These are phyloP conservation scores for Cyclanthera cordifolia DNA, from an alignment of 306 rosid genomes.

Conservation along the genomic window DNA sequence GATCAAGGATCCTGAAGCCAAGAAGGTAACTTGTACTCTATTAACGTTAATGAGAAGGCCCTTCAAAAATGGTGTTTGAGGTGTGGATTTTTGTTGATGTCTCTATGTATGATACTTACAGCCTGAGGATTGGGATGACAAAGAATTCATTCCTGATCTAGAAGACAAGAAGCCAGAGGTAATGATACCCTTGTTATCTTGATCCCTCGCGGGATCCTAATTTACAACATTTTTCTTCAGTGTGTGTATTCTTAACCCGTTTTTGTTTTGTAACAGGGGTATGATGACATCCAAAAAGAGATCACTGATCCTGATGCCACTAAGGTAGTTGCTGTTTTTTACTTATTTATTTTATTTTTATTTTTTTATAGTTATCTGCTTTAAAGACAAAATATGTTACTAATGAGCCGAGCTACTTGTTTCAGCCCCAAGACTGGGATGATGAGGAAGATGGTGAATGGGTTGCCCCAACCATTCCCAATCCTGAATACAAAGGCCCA, in stretches of 20 bases:
- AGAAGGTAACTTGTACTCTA: constrained; percentile 34
- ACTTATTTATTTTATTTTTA: no score
- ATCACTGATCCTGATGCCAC: constrained; percentile 80
- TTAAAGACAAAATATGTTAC: neutral
- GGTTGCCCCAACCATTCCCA: constrained; percentile 90
- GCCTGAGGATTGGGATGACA: constrained; percentile 99
- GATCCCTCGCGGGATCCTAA: neutral
- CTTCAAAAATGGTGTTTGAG: neutral
- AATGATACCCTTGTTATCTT: neutral
- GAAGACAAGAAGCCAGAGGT: constrained; percentile 99
- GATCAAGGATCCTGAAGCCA: constrained; percentile 95
- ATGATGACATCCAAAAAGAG: constrained; percentile 85
- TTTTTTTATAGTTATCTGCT: neutral
- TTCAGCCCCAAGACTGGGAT: constrained; percentile 98
- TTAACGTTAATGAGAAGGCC: neutral
- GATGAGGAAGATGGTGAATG: constrained; percentile 99
- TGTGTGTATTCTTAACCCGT: neutral
- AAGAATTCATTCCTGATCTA: constrained; percentile 85
- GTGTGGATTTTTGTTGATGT: constrained; percentile 16
- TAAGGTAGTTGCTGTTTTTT: constrained; percentile 35
- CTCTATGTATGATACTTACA: constrained; percentile 23
- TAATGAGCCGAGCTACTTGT: constrained; percentile 16
- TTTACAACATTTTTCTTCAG: neutral
- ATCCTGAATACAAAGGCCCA: constrained; percentile 96
- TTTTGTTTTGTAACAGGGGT: constrained; percentile 43